Evolutionary conservation across 352 stramenopile genomes (phyloP), one percentile per base, ranked within the genome.

Genomic region (Thalassiosira exigua): DNA sequence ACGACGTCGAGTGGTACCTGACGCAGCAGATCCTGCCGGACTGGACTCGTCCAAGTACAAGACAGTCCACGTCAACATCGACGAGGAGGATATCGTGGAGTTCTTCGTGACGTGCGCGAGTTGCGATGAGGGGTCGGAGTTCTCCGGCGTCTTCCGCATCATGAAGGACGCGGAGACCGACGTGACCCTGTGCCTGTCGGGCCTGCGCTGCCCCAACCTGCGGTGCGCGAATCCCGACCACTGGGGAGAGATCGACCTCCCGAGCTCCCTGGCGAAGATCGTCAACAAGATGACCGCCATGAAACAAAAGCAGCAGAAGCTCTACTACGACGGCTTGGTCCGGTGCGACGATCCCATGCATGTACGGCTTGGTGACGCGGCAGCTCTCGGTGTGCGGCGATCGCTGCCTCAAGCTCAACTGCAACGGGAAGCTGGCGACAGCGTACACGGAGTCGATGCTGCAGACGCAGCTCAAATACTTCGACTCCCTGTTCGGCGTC

Each of bases 1-100:
- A 97, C 39, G 96, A 99, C 71, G 86, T 98, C 3, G 95, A 98
- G 75, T 98, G 96, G 96, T 99, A 99, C 80, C 85, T 99, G 14
- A 86, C 88, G 2, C 87, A 96, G 69, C 95, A 98, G 89, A 98
- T 99, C 76, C 93, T 99, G 29, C 98, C 97, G 97, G 97, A 12
- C 88, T 99, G 4, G 97, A 99, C 77, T 95, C 95, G 21, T 88
- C 89, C 12, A 98, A 98, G 61, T 99, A 98, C 65, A 96, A 92
- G 19, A 87, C 95, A 65, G 50, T 69, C 0, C 67, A 58, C 14
- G 65, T 80, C 14, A 82, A 84, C 27, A 61, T 89, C 14, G 79
- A 93, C 14, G 88, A 93, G 14, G 88, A 94, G 19, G 68, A 91
- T 24, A 69, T 88, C n/a, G 80, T 92, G n/a, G 79, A 91, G 64